Evolutionary conservation across 1,284 basidiomycete genomes (phyloP), one percentile per base, ranked within the genome.

Genomic region (Phlebopus sp.): DNA sequence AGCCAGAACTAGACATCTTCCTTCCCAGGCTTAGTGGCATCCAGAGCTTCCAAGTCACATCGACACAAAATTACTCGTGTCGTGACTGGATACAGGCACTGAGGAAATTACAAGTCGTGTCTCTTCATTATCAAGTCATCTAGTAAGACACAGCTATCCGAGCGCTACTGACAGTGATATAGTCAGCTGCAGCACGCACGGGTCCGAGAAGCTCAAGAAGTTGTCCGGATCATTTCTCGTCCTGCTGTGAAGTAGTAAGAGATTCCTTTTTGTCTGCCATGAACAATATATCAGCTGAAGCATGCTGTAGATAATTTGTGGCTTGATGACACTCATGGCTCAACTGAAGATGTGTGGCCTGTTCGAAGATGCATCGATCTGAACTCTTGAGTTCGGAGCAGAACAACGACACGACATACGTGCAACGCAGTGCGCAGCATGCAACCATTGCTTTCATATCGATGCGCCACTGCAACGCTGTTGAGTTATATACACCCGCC

Each of bases 401-500:
- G 19, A 30, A 37, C 35, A 29, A 8, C 9, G 27, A 9, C 27
- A 29, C 10, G 8, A 29, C 27, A 29, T 29, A 29, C 8, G 27
- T 29, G 27, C 27, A 29, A 29, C 27, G 27, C 27, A 15, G 39
- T 44, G 38, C 50, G 23, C 39, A 40, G 40, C 46, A 43, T 37
- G 32, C 17, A 30, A 17, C 5, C 27, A 18, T 30, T 19, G 18
- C 10, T 15, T 37, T 48, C 46, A 48, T 47, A 51, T 57, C 47
- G 40, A 59, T 56, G 45, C 64, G 64, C 62, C 64, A 67, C 64
- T 40, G 46, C 53, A 56, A 21, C 49, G 55, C 42, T 34, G 37
- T 35, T 42, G 11, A 25, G n/a, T 35, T 17, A 14, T 37, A 25
- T 37, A 37, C 21, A 43, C 27, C 13, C 27, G 5, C 21, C 19